Conservation (phyloP, 371 early-diverging fungal genomes). For the Rhizopus microsporus region DNA sequence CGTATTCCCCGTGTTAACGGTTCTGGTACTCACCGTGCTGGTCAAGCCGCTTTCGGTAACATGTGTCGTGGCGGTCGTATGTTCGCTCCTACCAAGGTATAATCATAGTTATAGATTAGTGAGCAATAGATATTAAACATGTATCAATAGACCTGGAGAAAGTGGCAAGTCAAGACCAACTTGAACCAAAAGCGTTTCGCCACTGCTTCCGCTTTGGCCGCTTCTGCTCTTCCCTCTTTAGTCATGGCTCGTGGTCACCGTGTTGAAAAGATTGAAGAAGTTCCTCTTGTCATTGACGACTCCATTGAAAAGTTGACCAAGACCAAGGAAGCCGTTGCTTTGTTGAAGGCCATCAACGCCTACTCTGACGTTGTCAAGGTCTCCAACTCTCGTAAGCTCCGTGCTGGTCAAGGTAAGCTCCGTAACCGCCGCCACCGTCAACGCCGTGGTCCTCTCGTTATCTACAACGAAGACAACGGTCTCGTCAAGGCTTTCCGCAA, state of each 20-base stretch:
- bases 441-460: conserved; percentile 98
- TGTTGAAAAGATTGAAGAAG: conserved; percentile 93
- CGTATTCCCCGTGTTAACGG: conserved; percentile 99
- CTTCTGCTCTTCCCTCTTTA: conserved; percentile 94
- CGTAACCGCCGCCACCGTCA: conserved; percentile 99
- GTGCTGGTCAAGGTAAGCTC: conserved; percentile 99
- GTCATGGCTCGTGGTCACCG: conserved; percentile 99
- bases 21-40: conserved; percentile 99
- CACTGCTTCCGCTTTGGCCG: conserved; percentile 98
- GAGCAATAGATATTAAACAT: neutral
- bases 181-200: conserved; percentile 98
- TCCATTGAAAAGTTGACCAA: conserved; percentile 85
- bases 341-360: conserved; percentile 94
- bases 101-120: neutral
- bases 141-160: conserved; percentile 83
- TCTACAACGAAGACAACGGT: conserved; percentile 97
- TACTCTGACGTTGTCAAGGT: conserved; percentile 98
- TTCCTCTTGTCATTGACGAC: conserved; percentile 95
- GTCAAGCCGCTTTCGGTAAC: conserved; percentile 99
- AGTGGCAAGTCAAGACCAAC: conserved; percentile 99
- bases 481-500: conserved; percentile 98
- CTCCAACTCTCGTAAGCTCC: conserved; percentile 94
- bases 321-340: conserved; percentile 96
- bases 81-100: conserved; percentile 98
- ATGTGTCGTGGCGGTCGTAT: conserved; percentile 83